Percentiles rank a stretch among this genome's conserved stretches.
These are phyloP conservation scores for Paxillus rubicundulus DNA, from an alignment of 768 basidiomycete species.

Conservation along the genomic window DNA sequence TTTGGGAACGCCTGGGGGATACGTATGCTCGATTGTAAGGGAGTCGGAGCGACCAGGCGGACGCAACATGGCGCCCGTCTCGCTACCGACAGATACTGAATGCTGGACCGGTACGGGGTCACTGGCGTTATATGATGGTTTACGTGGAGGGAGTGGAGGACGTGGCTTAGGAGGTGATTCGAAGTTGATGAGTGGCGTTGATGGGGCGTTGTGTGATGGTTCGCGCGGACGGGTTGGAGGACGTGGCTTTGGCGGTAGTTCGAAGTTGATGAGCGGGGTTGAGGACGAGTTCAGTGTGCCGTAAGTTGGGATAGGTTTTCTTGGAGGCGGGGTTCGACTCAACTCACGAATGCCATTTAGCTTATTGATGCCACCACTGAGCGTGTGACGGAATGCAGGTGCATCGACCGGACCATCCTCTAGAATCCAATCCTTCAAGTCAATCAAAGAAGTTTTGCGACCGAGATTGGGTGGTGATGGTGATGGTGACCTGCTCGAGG, in stretches of 20 bases:
- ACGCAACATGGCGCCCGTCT: conserved; percentile 16
- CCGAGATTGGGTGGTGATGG: conserved; percentile 43
- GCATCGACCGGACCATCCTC: conserved; percentile 51
- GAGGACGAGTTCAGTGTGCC: conserved; percentile 13
- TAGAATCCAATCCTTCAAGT: conserved; percentile 72
- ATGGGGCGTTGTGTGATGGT: conserved; percentile 46
- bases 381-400: conserved; percentile 9
- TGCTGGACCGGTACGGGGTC: conserved; percentile 37
- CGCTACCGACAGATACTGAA: conserved; percentile 15
- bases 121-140: conserved; percentile 51
- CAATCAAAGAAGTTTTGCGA: conserved; percentile 61
- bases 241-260: conserved; percentile 45
- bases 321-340: conserved; percentile 24
- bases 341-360: conserved; percentile 19
- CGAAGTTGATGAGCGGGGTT: conserved; percentile 55
- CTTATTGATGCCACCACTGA: conserved; percentile 6
- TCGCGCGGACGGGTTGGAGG: conserved; percentile 70
- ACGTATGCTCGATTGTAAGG: conserved; percentile 56
- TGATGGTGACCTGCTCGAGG: conserved; percentile 32
- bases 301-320: conserved; percentile 5
- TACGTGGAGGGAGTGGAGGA: conserved; percentile 68
- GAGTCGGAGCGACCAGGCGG: conserved; percentile 43
- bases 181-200: conserved; percentile 53
- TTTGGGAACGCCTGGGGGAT: conserved; percentile 43
- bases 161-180: conserved; percentile 48